Evolutionary conservation across 2,329 filamentous ascomycete species (phyloP).

Genomic region (Talaromyces atroroseus): DNA sequence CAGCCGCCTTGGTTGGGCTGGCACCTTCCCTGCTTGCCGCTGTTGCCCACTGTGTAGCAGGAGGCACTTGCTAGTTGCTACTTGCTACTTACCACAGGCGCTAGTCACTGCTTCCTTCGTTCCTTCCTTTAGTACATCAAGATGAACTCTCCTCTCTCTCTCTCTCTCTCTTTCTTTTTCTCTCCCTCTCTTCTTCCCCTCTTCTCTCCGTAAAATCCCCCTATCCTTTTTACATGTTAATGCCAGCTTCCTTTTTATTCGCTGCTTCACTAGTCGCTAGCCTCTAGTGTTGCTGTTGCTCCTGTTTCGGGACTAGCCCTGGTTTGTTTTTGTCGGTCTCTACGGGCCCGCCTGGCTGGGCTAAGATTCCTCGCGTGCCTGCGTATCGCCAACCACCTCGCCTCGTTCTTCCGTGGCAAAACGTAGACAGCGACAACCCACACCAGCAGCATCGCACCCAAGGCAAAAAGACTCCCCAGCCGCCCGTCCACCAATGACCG

Average conservation of each 20-base stretch:
- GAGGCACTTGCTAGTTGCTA: too few species aligned
- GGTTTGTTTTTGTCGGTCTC: neutral
- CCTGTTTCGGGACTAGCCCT: neutral
- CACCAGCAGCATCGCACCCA: neutral
- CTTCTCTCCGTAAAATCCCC: neutral
- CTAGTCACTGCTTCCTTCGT: neutral
- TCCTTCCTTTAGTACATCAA: neutral
- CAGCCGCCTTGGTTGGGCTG: neutral
- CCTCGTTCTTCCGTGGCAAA: neutral
- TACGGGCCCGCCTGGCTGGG: neutral
- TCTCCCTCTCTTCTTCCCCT: neutral
- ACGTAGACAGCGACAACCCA: neutral
- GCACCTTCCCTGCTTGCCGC: neutral
- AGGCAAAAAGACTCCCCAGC: neutral
- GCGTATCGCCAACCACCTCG: neutral
- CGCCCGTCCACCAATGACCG: constrained; percentile 4
- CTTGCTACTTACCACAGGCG: neutral
- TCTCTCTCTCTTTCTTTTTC: neutral
- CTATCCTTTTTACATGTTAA: neutral
- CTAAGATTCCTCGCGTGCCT: neutral
- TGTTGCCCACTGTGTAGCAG: too few species aligned
- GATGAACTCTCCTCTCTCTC: neutral
- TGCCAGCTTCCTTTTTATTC: neutral
- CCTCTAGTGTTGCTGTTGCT: neutral
- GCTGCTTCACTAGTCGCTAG: neutral